phyloP scores from a whole-genome alignment of 2,329 filamentous ascomycete species.

The Pyricularia sp. region DNA sequence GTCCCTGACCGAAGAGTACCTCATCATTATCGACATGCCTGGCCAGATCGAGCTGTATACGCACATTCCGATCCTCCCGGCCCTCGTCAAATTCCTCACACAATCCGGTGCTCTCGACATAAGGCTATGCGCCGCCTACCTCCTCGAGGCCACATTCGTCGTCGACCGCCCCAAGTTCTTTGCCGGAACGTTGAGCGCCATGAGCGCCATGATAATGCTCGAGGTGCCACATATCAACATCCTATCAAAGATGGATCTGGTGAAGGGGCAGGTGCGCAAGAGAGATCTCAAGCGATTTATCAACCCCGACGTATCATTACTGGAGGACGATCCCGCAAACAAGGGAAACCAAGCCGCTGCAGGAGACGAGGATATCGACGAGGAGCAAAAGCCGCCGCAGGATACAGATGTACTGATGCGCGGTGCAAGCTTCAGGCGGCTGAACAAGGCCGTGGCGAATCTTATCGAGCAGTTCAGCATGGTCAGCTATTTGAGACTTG shows the following conservation, averaged over 20 bases:
- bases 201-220: slow-evolving; percentile 99
- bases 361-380: slow-evolving; percentile 31
- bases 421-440: slow-evolving; percentile 68
- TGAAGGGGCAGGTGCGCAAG: slow-evolving; percentile 80
- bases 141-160: slow-evolving; percentile 92
- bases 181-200: slow-evolving; percentile 86
- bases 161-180: slow-evolving; percentile 97
- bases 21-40: slow-evolving; percentile 98
- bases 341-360: slow-evolving; percentile 2
- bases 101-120: slow-evolving; percentile 76
- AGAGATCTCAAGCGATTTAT: slow-evolving; percentile 85
- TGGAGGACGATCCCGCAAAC: slow-evolving; percentile 69
- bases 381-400: slow-evolving; percentile 49
- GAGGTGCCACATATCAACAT: slow-evolving; percentile 96
- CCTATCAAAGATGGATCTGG: slow-evolving; percentile 93
- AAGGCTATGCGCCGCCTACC: slow-evolving; percentile 84
- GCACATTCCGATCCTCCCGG: slow-evolving; percentile 85
- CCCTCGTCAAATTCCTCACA: slow-evolving; percentile 72
- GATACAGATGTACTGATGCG: slow-evolving; percentile 65
- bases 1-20: slow-evolving; percentile 81
- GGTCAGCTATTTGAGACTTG: slow-evolving; percentile 87
- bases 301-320: slow-evolving; percentile 71
- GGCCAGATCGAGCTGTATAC: slow-evolving; percentile 99
- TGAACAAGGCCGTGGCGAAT: slow-evolving; percentile 82
- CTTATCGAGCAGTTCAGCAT: slow-evolving; percentile 97